Base-by-base conservation (phyloP, 2,329 filamentous ascomycete species). In the Metarhizium anisopliae region DNA sequence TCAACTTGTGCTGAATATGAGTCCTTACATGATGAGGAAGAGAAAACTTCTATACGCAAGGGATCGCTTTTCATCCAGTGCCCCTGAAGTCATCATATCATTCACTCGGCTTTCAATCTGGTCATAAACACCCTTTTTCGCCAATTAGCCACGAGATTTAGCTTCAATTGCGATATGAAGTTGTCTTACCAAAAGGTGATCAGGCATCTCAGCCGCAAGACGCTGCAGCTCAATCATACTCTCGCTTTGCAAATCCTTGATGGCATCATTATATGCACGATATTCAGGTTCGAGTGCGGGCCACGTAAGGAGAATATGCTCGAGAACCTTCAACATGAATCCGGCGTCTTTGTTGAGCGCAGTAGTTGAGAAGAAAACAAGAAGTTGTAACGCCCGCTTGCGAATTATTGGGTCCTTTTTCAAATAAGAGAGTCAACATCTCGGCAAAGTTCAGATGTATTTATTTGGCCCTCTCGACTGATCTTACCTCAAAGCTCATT, bases 41-140 rank as follows among this genome's bases (percentile, higher is more conserved):
- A 97, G 77, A 60, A 97, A 93, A 10, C 91, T 93, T 62, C 85
- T 89, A 64, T 95, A 92, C 2, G 92, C 90, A 65, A 94, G 86
- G 56, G 89, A 84, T 36, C 92, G 83, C 66, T 92, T 90, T 64
- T 93, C 87, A 64, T 96, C 93, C 35, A 88, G 74, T 54, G 81
- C 80, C 35, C 87, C 83, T 51, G 88, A 83, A 59, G 84, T 78
- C 67, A 88, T 80, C 75, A 95, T 85, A 68, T 93, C 87, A 58
- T 87, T 86, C 58, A 97, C 86, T 65, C 90, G 90, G 42, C 79
- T 79, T 68, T 95, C 89, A 32, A 99, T 82, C 62, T 94, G 84
- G 56, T 93, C 87, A 67, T 96, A 97, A 32, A 95, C 92, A 42
- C 84, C 84, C 84, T 86, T 51, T 25, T 6, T 6, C 4, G 50